These are phyloP conservation scores for Globisporangium heterothallicum DNA, from an alignment of 352 stramenopile genomes.

Conservation along the genomic window DNA sequence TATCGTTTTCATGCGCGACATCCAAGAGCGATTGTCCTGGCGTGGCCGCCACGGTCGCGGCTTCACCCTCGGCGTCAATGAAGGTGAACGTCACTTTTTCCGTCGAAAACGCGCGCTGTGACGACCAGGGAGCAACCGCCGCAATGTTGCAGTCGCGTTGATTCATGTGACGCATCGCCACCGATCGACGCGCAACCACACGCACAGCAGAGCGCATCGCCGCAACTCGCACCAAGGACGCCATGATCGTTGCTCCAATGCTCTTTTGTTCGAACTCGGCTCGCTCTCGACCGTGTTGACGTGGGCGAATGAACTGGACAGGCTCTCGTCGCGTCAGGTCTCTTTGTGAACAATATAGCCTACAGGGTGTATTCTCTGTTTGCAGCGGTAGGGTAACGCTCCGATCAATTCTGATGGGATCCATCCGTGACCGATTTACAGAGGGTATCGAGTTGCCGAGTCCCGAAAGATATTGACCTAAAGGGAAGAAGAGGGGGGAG, in stretches of 20 bases:
- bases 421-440: neutral
- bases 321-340: too few relatives aligned
- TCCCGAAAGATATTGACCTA: constrained; percentile 6
- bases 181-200: neutral
- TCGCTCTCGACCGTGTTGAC: neutral
- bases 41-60: constrained; percentile 59
- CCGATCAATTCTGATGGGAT: neutral
- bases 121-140: neutral
- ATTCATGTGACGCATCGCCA: neutral
- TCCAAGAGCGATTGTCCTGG: constrained; percentile 84
- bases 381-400: neutral
- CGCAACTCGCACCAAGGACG: neutral
- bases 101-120: constrained; percentile 31
- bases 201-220: neutral
- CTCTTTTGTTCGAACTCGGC: neutral
- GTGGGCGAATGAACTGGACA: too few relatives aligned
- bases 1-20: constrained; percentile 90
- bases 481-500: constrained; percentile 2
- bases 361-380: too few relatives aligned
- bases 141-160: neutral
- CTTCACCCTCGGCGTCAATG: constrained; percentile 71
- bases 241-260: neutral
- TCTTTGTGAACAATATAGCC: too few relatives aligned
- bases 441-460: neutral
- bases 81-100: constrained; percentile 77